Evolutionary conservation across 2,329 filamentous ascomycete species (phyloP).

Genomic region (Colletotrichum brevisporum): DNA sequence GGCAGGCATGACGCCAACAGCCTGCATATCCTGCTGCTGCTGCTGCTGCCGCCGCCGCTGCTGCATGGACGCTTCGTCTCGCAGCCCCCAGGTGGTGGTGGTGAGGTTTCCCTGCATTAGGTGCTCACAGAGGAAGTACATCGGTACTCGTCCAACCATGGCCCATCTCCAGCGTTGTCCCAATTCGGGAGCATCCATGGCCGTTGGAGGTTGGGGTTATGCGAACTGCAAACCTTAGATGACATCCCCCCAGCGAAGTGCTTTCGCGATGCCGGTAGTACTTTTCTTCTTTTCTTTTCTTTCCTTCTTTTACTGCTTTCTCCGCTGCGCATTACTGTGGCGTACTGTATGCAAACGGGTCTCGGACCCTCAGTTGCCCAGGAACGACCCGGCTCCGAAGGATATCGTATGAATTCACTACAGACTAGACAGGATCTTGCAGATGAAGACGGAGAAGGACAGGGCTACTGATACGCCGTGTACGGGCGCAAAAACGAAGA

Average conservation of each 20-base stretch:
- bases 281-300: not conserved
- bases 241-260: slow-evolving; percentile 14
- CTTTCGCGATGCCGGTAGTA: slow-evolving; percentile 32
- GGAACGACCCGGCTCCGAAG: not conserved
- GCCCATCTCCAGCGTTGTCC: slow-evolving; percentile 14
- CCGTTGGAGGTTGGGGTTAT: slow-evolving; percentile 18
- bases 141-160: slow-evolving; percentile 17
- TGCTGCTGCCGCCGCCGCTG: slow-evolving; percentile 2
- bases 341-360: slow-evolving; percentile 2
- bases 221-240: slow-evolving; percentile 20
- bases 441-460: not conserved
- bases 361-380: not conserved
- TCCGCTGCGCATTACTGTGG: not conserved
- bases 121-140: not conserved
- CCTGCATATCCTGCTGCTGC: slow-evolving; percentile 12
- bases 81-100: slow-evolving; percentile 12
- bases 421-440: not conserved
- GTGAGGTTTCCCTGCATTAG: slow-evolving; percentile 19
- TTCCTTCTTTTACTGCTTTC: slow-evolving; percentile 5
- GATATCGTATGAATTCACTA: not conserved
- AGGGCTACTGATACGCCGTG: not conserved
- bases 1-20: slow-evolving; percentile 23
- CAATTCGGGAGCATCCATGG: slow-evolving; percentile 14
- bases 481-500: not conserved
- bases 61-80: slow-evolving; percentile 34